Evolutionary conservation across 331 rosid genomes (phyloP), one percentile per base, ranked within the genome.

Genomic region (Acacia concinna): DNA sequence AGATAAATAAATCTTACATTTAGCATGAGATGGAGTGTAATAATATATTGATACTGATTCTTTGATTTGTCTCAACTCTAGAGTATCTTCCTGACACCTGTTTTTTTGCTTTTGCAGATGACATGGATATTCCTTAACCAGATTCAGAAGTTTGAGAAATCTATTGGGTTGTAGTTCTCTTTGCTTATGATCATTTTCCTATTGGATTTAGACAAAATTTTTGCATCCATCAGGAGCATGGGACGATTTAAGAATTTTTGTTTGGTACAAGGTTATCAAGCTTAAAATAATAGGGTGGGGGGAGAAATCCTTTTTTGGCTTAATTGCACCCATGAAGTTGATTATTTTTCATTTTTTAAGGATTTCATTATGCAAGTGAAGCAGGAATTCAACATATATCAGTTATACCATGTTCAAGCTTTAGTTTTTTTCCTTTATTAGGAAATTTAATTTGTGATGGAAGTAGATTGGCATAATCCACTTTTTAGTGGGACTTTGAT

Each of bases 121-220:
- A 92, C 97, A 43, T 91, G 97, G 98, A 92, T 92, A 63, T 95
- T 92, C 96, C 96, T 92, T 83, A 88, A 90, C 89, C 97, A 92
- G 82, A 85, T 95, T 83, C 97, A 92, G 82, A 91, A 91, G 87
- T 10, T 91, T 67, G 81, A 95, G 89, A 83, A 85, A 59, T 30
- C 74, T 38, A 5, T 25, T 64, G 98, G 97, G 27, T 84, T 95
- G 79, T 92, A 90, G 87, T 73, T 74, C 41, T 49, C 21, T 43
- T 5, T 17, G 38, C 60, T 31, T 83, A 34, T 35, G 83, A 64
- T 8, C 5, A 34, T 34, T 64, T 63, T 17, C 14, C 7, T 32
- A 8, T 34, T 64, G 70, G 27, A 13, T 64, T 64, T 8, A 63
- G 68, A 62, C 23, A 1, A 14, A 28, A 12, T 60, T 6, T 38